Evolutionary conservation across 2,329 filamentous ascomycete genomes (phyloP), one percentile per base, ranked within the genome.

Genomic region (Ophiostoma sp.): DNA sequence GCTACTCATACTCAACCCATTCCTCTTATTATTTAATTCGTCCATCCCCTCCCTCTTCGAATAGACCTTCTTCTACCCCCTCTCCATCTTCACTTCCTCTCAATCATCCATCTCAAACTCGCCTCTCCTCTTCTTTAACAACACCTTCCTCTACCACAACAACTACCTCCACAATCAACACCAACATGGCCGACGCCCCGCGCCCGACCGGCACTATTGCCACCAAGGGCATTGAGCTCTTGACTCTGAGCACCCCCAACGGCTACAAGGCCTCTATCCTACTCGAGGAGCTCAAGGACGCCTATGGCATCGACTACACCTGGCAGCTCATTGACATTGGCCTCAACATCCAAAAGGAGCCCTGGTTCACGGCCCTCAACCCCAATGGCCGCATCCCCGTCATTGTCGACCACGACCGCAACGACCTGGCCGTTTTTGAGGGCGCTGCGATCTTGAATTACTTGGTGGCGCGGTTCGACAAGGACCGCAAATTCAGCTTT

Each of bases 351-450:
- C 90, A 92, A 77, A 92, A 92, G 80, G 85, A 91, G 82, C 84
- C 86, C 1, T 92, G 90, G 90, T 92, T 88, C 82, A 88, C 86
- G 0, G 86, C 87, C 50, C 79, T 90, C 39, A 87, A 86, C 74
- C 89, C 90, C 50, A 92, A 92, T 80, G 90, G 90, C 2, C 85
- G 89, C 19, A 91, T 91, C 76, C 89, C 90, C 1, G 89, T 87
- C 64, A 86, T 92, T 64, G 85, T 91, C 39, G 90, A 92, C 81
- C 90, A 92, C 76, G 88, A 92, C 80, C 85, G 88, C 75, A 82
- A 83, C 72, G 86, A 81, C 64, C 87, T 92, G 70, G 81, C 86
- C 59, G 89, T 95, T 36, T 95, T 95, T 78, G 93, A 96, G 81
- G 91, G 90, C 61, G 87, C 90, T 64, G 88, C 91, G 68, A 76